Evolutionary conservation across 2,329 filamentous ascomycete genomes (phyloP), one percentile per base, ranked within the genome.

Genomic region (Xylogone sp.): DNA sequence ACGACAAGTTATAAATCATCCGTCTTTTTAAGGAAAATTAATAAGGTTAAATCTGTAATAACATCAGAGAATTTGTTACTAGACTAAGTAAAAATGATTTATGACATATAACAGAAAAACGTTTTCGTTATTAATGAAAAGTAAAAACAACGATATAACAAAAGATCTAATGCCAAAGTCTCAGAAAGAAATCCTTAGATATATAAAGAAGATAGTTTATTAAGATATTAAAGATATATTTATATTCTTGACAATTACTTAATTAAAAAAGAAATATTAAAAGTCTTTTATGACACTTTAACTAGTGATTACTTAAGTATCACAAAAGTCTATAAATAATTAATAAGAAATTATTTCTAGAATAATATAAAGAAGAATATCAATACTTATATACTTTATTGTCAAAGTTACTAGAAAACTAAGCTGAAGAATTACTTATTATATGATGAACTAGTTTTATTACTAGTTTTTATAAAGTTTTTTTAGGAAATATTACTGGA

Each of bases 311-410:
- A 27, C n/a, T 5, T 34, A 31, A 27, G 29, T 34, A 16, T 24
- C 31, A 48, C 31, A 16, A 48, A 31, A 48, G 31, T 34, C 31
- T n/a, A 13, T 48, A 48, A 24, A 48, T 31, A 4, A 39, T 48
- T 31, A 12, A 8, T 34, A 8, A 31, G 13, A 3, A 3, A 34
- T 31, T 31, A 24, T 21, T 31, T 34, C 18, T 48, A 31, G 31
- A 34, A 27, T 31, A 48, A 31, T 31, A 16, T 39, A 24, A n/a
- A 31, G 29, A 48, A 48, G n/a, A 24, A 34, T 31, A 31, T 27
- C 18, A 20, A 48, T 39, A 6, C 7, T 39, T 48, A 48, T 24
- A 48, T 31, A 31, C 7, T 16, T 31, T 39, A 34, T 34, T 48
- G 29, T 48, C 18, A 34, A 16, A 16, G n/a, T 16, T 31, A 31